A percentile compares a stretch with the other conserved stretches of the same genome.
Evolutionary conservation across 805 yeast species (phyloP).

Genomic region (Ogataea nitratoaversa): DNA sequence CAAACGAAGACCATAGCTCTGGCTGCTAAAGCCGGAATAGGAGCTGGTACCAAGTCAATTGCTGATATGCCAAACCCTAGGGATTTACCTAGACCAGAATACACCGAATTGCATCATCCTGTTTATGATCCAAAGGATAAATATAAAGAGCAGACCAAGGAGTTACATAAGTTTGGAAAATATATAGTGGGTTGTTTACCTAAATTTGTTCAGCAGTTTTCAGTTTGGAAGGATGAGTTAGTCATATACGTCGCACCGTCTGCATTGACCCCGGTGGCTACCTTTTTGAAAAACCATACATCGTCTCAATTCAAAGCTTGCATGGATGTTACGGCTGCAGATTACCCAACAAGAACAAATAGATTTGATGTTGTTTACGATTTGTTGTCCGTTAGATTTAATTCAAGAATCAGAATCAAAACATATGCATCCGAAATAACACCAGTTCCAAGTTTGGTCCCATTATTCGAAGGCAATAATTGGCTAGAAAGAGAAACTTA

Average conservation of each 20-base stretch:
- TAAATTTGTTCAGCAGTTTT: conserved; percentile 74
- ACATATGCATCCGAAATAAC: conserved; percentile 82
- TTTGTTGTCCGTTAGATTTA: conserved; percentile 73
- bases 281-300: conserved; percentile 72
- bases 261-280: conserved; percentile 66
- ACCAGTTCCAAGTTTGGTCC: conserved; percentile 76
- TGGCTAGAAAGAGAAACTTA: conserved; percentile 91
- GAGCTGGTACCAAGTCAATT: conserved; percentile 7
- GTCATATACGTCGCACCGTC: conserved; percentile 70
- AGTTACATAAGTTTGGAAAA: conserved; percentile 75
- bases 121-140: conserved; percentile 75
- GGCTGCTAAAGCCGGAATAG: neutral
- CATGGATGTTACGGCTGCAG: conserved; percentile 82
- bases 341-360: conserved; percentile 77
- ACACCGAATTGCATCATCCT: conserved; percentile 37
- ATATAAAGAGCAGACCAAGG: conserved; percentile 61
- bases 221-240: conserved; percentile 90
- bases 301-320: conserved; percentile 75
- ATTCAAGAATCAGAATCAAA: conserved; percentile 83
- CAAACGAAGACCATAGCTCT: neutral
- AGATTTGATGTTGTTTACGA: conserved; percentile 87
- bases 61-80: conserved; percentile 32
- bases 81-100: conserved; percentile 31
- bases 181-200: conserved; percentile 77
- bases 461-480: conserved; percentile 73